These are phyloP conservation scores for Lasiodiplodia citricola DNA, from an alignment of 2,329 filamentous ascomycete genomes.

Conservation along the genomic window DNA sequence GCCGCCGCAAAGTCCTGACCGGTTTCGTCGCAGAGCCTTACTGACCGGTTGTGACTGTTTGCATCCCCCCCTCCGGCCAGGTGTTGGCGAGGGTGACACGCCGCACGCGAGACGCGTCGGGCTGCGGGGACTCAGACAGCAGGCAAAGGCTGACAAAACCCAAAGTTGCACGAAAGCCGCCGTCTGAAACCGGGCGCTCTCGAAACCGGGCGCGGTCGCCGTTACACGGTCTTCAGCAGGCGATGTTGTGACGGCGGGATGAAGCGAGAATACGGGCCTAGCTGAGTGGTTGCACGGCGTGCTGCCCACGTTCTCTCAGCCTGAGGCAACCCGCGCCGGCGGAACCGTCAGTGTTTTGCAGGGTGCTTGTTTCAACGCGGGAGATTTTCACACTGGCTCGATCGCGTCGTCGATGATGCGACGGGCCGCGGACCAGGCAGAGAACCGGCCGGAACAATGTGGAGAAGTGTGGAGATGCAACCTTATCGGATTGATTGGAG, in stretches of 20 bases:
- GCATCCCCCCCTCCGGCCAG: constrained; percentile 12
- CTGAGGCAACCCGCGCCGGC: constrained; percentile 21
- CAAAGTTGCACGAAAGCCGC: constrained; percentile 8
- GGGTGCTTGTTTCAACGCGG: constrained; percentile 13
- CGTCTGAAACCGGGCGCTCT: constrained; percentile 2
- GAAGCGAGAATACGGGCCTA: constrained; percentile 2
- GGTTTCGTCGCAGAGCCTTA: not conserved
- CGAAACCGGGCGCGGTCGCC: not conserved
- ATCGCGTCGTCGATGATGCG: constrained; percentile 8
- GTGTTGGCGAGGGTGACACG: not conserved
- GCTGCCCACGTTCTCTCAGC: constrained; percentile 22
- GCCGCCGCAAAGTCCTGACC: constrained; percentile 9
- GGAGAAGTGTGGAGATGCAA: constrained; percentile 20
- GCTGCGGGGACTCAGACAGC: not conserved
- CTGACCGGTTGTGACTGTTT: constrained; percentile 9
- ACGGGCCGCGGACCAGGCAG: constrained; percentile 16
- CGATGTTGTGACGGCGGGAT: constrained; percentile 20
- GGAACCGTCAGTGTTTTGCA: constrained; percentile 20
- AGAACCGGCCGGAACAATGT: constrained; percentile 13
- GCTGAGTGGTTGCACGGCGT: constrained; percentile 19
- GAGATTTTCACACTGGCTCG: constrained; percentile 17
- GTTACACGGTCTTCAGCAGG: constrained; percentile 9
- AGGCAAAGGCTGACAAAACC: constrained; percentile 14
- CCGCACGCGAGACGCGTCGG: constrained; percentile 13
- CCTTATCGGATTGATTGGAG: constrained; percentile 23